Evolutionary conservation across 2,329 filamentous ascomycete genomes (phyloP).

Genomic region (Triangularia verruculosa): DNA sequence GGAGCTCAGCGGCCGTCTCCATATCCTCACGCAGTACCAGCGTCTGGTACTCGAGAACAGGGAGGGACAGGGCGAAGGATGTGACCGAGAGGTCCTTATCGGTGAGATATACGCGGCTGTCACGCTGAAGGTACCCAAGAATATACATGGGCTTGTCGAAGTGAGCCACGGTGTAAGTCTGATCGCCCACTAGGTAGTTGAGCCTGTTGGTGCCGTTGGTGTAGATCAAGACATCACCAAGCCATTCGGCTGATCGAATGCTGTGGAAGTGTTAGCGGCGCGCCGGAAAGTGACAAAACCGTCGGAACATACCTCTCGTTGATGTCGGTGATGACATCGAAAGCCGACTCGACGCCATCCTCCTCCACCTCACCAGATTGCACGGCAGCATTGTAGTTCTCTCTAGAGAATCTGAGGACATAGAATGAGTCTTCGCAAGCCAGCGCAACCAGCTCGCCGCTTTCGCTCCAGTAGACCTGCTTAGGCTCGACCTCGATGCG

Average conservation of each 20-base stretch:
- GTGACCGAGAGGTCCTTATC: conserved; percentile 94
- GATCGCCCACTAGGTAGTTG: conserved; percentile 96
- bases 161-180: conserved; percentile 95
- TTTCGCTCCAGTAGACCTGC: conserved; percentile 95
- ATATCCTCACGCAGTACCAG: conserved; percentile 90
- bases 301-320: conserved; percentile 66
- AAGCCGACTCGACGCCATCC: conserved; percentile 91
- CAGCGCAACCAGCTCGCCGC: conserved; percentile 85
- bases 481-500: conserved; percentile 79
- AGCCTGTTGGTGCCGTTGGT: conserved; percentile 94
- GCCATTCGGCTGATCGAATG: conserved; percentile 93
- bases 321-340: conserved; percentile 94
- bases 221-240: conserved; percentile 98
- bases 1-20: conserved; percentile 82
- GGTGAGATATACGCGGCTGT: conserved; percentile 90
- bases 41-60: conserved; percentile 95
- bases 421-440: conserved; percentile 96
- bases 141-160: conserved; percentile 96
- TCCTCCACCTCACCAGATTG: conserved; percentile 80
- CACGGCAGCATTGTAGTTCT: conserved; percentile 79
- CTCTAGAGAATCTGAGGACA: conserved; percentile 85
- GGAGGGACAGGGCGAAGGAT: conserved; percentile 85
- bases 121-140: conserved; percentile 89
- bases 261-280: conserved; percentile 41
- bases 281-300: background rate